Evolutionary conservation across 495 filamentous ascomycete genomes (phyloP), one percentile per base, ranked within the genome.

Genomic region (Hypoxylon crocopeplum): DNA sequence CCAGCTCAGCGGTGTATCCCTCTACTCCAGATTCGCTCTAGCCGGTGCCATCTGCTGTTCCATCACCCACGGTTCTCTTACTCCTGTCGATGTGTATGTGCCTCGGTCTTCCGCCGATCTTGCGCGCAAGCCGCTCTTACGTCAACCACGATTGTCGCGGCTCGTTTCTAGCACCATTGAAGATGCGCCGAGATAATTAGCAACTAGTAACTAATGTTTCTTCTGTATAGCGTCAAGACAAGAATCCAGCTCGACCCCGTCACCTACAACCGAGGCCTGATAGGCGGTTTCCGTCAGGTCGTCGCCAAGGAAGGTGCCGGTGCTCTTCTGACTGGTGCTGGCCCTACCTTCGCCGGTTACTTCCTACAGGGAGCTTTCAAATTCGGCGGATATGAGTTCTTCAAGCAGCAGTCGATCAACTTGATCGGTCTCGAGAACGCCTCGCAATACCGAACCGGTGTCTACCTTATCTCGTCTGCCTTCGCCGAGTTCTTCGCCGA

Each of bases 351-450:
- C 59, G 90, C 91, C 70, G 91, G 91, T 69, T 96, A 96, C 83
- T 94, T 94, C 86, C 88, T 96, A 67, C 91, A 96, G 81, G 91
- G 91, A 67, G 88, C 89, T 69, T 87, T 95, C 87, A 96, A 96
- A 81, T 96, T 96, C 77, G 91, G 91, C 74, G 91, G 91, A 69
- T 96, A 96, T 72, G 91, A 96, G 77, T 86, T 95, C 73, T 96
- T 96, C 87, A 96, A 96, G 88, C 86, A 92, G 79, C 91, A 94
- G 77, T 81, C 77, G 61, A 93, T 96, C 84, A 92, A 92, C 82
- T 49, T 84, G 48, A 71, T 95, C 62, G 89, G 91, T 62, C 79
- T 84, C 64, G 91, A 95, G 77, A 87, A 79, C 64, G 91, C 91
- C 70, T 81, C 83, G 69, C 85, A 93, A 69, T 92, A 95, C 85